Evolutionary conservation across 306 rosid genomes (phyloP), one percentile per base, ranked within the genome.

Genomic region (Prosopis cineraria): DNA sequence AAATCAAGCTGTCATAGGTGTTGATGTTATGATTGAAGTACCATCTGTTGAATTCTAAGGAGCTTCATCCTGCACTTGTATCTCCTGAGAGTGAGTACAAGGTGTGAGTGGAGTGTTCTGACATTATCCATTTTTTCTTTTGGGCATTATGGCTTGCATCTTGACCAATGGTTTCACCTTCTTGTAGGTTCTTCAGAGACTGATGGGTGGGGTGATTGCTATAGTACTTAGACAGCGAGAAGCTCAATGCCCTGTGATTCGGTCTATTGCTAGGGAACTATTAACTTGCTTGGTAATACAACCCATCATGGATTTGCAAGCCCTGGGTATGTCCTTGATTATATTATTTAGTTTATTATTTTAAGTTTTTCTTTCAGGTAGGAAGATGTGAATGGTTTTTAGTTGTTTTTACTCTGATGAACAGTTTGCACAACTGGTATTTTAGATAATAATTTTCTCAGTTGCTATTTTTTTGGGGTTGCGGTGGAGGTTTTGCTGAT

Each of bases 21-120:
- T 85, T 67, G 94, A 93, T 78, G 99, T 93, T 63, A 96, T 96
- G 99, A n/a, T n/a, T n/a, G n/a, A n/a, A n/a, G n/a, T 91, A 89
- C 78, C 98, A 96, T 88, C 87, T 96, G 11, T 74, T 90, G 89
- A 85, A 91, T 73, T 87, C 98, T 3, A 91, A 91, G 91, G 99
- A 93, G 92, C 98, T 96, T 81, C 98, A 96, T 86, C 99, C 99
- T 41, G 97, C 99, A 12, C 65, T 96, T 78, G 74, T 91, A 82
- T 96, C 99, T 85, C 94, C 96, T 33, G 99, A 93, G 93, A 96
- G 97, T 89, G 99, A 96, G 98, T 91, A 96, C 97, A 96, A 96
- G 99, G 99, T 96, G 98, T 91, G 99, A 87, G 94, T 95, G 93
- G 89, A 82, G 91, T 83, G 89, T 91, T 87, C 73, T 58, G 68